Base-by-base conservation (phyloP, 176 grass and related monocot genomes). In the Urochloa ruziziensis region DNA sequence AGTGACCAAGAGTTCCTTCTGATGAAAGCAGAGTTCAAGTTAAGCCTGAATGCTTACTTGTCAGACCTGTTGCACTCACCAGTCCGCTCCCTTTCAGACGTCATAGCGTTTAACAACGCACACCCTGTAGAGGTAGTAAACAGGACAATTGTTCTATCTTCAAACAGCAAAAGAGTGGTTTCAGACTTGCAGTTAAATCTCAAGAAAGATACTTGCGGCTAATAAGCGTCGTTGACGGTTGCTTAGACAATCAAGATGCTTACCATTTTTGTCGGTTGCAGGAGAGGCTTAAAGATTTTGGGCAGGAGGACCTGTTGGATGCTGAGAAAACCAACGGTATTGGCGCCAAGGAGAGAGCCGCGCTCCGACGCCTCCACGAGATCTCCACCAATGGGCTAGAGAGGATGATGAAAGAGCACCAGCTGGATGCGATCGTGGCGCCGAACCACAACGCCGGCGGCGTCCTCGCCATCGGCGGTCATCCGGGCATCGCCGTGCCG, bases 91-190 rank as follows among this genome's bases (percentile, higher is more conserved):
- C 84, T 94, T 2, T 52, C 83, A 1, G 42, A 91, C 11, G n/a
- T 94, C 56, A 94, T 94, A 80, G 87, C 86, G 11, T 95, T 90
- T 78, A 92, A 90, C 27, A 68, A 89, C 0, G 72, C 78, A 7
- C 83, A 92, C 30, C 54, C 52, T 0, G 10, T 70, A 25, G 54
- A 90, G 85, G 87, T 86, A 56, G 10, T 2, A 84, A 70, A 40
- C 6, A n/a, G n/a, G n/a, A n/a, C n/a, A n/a, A n/a, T n/a, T n/a
- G n/a, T n/a, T n/a, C n/a, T n/a, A n/a, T n/a, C n/a, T n/a, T n/a
- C n/a, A n/a, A n/a, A n/a, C n/a, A n/a, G n/a, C n/a, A n/a, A n/a
- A n/a, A n/a, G n/a, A n/a, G n/a, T n/a, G n/a, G n/a, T n/a, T n/a
- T n/a, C n/a, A n/a, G n/a, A n/a, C n/a, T n/a, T n/a, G n/a, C n/a